A percentile compares a stretch with the other conserved stretches of the same genome.
These are phyloP conservation scores for Monascus purpureus DNA, from an alignment of 495 filamentous ascomycete genomes.

Conservation along the genomic window DNA sequence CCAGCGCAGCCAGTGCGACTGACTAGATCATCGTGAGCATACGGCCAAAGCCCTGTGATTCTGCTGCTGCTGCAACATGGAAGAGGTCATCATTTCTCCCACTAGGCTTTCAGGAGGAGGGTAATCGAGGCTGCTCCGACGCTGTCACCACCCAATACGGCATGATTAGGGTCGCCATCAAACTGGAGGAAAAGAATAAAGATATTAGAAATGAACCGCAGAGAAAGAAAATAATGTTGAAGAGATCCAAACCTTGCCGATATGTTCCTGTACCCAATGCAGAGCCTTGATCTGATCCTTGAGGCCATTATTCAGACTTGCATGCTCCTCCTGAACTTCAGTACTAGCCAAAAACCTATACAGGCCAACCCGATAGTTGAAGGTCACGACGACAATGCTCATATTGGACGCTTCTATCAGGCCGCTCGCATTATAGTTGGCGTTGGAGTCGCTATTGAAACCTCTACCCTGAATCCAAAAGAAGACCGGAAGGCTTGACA, in stretches of 20 bases:
- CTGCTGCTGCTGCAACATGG: conserved; percentile 46
- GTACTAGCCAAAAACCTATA: conserved; percentile 59
- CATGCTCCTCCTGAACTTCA: conserved; percentile 34
- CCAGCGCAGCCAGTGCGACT: conserved; percentile 37
- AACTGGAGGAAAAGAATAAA: conserved; percentile 29
- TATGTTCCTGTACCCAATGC: conserved; percentile 55
- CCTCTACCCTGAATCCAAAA: conserved; percentile 70
- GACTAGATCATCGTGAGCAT: conserved; percentile 49
- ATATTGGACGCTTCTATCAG: conserved; percentile 44
- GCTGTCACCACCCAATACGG: conserved; percentile 58
- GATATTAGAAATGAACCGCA: conserved; percentile 3
- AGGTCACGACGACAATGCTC: conserved; percentile 55
- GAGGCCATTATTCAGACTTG: conserved; percentile 54
- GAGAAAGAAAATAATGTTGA: too few relatives aligned
- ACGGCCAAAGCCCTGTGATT: conserved; percentile 57
- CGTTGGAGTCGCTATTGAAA: conserved; percentile 47
- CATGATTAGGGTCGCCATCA: conserved; percentile 56
- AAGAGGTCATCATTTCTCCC: conserved; percentile 42
- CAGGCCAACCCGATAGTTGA: conserved; percentile 68
- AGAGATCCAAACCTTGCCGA: conserved; percentile 37
- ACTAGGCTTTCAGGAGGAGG: conserved; percentile 52
- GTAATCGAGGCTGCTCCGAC: conserved; percentile 56
- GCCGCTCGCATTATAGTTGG: conserved; percentile 50
- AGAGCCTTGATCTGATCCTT: conserved; percentile 55
- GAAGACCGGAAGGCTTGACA: conserved; percentile 46